A percentile compares a stretch with the other conserved stretches of the same genome.
Conservation (phyloP, 2,329 filamentous ascomycete genomes). For the Diaporthe capsici region DNA sequence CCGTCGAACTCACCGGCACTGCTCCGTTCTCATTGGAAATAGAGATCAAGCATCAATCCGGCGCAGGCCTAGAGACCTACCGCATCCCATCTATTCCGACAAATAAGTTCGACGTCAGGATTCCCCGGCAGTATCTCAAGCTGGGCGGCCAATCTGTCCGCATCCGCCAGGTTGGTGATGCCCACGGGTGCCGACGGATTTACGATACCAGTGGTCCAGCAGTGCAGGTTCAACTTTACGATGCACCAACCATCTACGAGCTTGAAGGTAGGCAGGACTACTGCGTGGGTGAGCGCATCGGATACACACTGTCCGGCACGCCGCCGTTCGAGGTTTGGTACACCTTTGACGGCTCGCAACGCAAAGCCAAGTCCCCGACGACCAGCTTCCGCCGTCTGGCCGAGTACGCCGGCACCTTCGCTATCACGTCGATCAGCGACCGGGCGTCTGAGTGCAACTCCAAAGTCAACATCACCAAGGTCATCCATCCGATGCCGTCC, state of each 20-base stretch:
- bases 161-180: constrained; percentile 91
- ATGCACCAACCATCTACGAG: constrained; percentile 91
- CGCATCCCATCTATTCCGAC: constrained; percentile 84
- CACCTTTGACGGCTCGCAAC: constrained; percentile 82
- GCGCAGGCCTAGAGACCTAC: constrained; percentile 83
- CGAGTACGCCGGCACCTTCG: constrained; percentile 90
- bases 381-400: constrained; percentile 95
- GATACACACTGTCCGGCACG: constrained; percentile 90
- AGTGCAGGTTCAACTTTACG: constrained; percentile 92
- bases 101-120: constrained; percentile 82
- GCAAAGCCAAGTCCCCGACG: constrained; percentile 83
- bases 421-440: constrained; percentile 89
- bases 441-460: constrained; percentile 90
- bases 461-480: constrained; percentile 81
- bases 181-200: constrained; percentile 86
- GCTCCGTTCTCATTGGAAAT: constrained; percentile 93
- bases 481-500: constrained; percentile 91
- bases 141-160: constrained; percentile 91
- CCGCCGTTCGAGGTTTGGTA: constrained; percentile 95
- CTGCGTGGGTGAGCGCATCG: constrained; percentile 95
- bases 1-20: constrained; percentile 84
- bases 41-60: constrained; percentile 92
- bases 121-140: constrained; percentile 87
- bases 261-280: constrained; percentile 89
- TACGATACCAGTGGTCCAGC: constrained; percentile 79